phyloP scores from a whole-genome alignment of 1,284 basidiomycete species.

The Sanghuangporus sanghuang region DNA sequence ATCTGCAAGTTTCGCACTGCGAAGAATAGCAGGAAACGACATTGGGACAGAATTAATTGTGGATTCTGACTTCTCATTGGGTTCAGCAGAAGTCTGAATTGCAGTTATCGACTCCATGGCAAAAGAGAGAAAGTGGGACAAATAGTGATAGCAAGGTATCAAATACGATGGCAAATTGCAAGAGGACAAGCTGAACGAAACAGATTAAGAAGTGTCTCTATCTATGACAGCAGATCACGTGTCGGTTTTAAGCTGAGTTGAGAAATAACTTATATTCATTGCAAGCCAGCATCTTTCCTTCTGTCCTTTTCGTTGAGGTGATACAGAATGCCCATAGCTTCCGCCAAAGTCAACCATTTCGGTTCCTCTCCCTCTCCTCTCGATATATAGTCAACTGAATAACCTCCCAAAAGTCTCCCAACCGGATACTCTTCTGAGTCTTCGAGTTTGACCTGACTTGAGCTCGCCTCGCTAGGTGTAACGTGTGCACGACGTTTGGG shows the following conservation, averaged over 20 bases:
- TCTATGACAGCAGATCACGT: not conserved
- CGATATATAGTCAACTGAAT: not conserved
- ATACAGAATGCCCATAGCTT: not conserved
- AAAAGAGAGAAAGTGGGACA: not conserved
- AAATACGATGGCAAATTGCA: not conserved
- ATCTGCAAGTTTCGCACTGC: slow-evolving; percentile 47
- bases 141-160: not conserved
- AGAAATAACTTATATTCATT: no score
- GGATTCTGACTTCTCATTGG: not conserved
- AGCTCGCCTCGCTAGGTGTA: not conserved
- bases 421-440: not conserved
- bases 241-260: not conserved
- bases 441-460: not conserved
- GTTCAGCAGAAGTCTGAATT: not conserved
- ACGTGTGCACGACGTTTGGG: not conserved
- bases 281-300: no score
- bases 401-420: not conserved
- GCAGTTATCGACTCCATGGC: not conserved
- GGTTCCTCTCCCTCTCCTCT: slow-evolving; percentile 3
- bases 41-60: slow-evolving; percentile 39
- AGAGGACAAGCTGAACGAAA: not conserved
- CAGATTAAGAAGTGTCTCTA: not conserved
- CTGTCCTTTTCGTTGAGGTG: not conserved
- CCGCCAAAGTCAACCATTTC: slow-evolving; percentile 11
- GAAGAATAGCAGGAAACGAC: slow-evolving; percentile 66